A percentile compares a stretch with the other conserved stretches of the same genome.
Conservation (phyloP, 2,329 filamentous ascomycete genomes). For the Cercospora beticola region DNA sequence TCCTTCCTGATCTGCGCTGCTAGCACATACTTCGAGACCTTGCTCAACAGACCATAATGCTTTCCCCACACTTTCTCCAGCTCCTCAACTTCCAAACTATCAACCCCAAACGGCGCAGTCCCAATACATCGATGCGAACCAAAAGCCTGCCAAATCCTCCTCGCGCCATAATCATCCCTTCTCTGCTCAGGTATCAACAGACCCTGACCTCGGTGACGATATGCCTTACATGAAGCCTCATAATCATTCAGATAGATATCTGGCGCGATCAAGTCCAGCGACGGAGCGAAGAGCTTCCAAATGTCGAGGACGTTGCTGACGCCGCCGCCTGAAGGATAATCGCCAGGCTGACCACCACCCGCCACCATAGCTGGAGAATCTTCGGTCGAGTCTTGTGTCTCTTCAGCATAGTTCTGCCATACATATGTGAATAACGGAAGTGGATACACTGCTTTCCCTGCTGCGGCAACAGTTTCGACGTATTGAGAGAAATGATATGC, state of each 20-base stretch:
- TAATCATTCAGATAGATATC: conserved; percentile 49
- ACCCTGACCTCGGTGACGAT: too few relatives aligned
- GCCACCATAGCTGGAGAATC: too few relatives aligned
- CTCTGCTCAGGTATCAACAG: too few relatives aligned
- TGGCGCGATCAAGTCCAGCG: conserved; percentile 50
- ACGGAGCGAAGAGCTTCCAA: conserved; percentile 45
- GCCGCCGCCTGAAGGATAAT: conserved; percentile 49
- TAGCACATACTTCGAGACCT: conserved; percentile 40
- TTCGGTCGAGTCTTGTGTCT: too few relatives aligned
- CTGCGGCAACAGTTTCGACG: too few relatives aligned
- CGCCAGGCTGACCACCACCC: too few relatives aligned
- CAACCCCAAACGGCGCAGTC: conserved; percentile 45
- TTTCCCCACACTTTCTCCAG: conserved; percentile 37
- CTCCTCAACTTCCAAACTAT: conserved; percentile 40
- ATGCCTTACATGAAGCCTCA: too few relatives aligned
- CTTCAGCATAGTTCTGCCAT: too few relatives aligned
- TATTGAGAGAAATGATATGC: too few relatives aligned
- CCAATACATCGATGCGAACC: conserved; percentile 45
- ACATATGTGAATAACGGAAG: too few relatives aligned
- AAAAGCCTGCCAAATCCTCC: conserved; percentile 46
- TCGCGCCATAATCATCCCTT: conserved; percentile 37
- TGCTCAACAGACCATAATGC: conserved; percentile 45
- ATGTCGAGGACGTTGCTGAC: conserved; percentile 47
- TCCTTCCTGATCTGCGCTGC: conserved; percentile 42
- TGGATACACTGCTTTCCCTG: too few relatives aligned